Conservation (phyloP, 768 basidiomycete species). For the Trametes cinnabarina region DNA sequence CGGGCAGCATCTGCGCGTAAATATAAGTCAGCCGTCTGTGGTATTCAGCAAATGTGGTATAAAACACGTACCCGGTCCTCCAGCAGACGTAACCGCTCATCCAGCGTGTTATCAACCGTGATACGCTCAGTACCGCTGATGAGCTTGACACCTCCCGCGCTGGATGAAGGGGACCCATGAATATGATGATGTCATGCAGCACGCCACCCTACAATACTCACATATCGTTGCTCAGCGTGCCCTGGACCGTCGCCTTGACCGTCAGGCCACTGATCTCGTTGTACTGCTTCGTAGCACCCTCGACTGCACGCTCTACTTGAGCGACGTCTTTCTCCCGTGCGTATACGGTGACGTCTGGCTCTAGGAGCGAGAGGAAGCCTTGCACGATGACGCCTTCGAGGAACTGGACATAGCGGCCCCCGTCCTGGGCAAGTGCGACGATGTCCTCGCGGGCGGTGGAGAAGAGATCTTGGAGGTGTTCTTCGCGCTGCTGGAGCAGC, state of each 20-base stretch:
- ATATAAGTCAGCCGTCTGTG: background rate
- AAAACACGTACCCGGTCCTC: slow-evolving; percentile 74
- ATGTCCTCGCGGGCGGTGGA: slow-evolving; percentile 63
- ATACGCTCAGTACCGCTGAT: slow-evolving; percentile 72
- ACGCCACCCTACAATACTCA: slow-evolving; percentile 33
- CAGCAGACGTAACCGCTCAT: slow-evolving; percentile 83
- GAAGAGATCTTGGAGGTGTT: slow-evolving; percentile 89
- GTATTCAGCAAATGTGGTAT: too few species aligned
- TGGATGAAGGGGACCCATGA: slow-evolving; percentile 30
- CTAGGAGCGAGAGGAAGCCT: slow-evolving; percentile 79
- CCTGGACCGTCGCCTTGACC: slow-evolving; percentile 58
- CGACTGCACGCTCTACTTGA: slow-evolving; percentile 60
- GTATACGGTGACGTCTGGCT: slow-evolving; percentile 64
- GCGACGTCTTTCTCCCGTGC: slow-evolving; percentile 67
- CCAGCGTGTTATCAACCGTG: slow-evolving; percentile 90
- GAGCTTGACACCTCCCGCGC: slow-evolving; percentile 85
- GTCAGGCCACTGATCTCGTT: slow-evolving; percentile 74
- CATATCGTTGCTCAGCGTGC: slow-evolving; percentile 65
- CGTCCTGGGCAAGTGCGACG: slow-evolving; percentile 58
- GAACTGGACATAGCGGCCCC: slow-evolving; percentile 74
- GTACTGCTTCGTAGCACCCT: slow-evolving; percentile 63
- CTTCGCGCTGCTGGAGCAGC: slow-evolving; percentile 87
- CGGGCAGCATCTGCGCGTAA: slow-evolving; percentile 81
- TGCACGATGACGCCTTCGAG: slow-evolving; percentile 84
- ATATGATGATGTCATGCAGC: slow-evolving; percentile 4